A percentile compares a stretch with the other conserved stretches of the same genome.
Evolutionary conservation across 2,329 filamentous ascomycete species (phyloP).

Genomic region (Pseudophaeomoniella oleicola): DNA sequence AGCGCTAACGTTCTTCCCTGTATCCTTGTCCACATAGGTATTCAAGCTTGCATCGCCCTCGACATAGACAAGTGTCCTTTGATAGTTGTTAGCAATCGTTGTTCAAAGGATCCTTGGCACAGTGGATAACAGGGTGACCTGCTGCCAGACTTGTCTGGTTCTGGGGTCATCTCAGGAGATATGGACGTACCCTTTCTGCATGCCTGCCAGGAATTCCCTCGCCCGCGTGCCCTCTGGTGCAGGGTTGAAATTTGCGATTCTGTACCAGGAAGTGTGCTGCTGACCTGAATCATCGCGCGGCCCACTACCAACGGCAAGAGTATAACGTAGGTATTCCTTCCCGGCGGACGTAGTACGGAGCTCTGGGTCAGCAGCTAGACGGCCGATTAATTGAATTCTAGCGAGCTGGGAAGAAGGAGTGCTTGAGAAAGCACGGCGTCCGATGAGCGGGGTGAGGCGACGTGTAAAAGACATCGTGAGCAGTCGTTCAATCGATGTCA

Average conservation of each 20-base stretch:
- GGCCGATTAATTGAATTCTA: conserved; percentile 53
- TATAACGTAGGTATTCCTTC: conserved; percentile 61
- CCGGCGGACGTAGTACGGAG: conserved; percentile 54
- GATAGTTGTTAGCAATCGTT: conserved; percentile 1
- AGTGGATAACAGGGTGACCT: too few species aligned
- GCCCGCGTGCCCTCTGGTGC: conserved; percentile 43
- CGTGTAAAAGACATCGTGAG: too few species aligned
- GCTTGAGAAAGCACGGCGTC: conserved; percentile 33
- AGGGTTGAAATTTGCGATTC: conserved; percentile 57
- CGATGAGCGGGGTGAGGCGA: conserved; percentile 35
- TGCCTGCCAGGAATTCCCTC: conserved; percentile 55
- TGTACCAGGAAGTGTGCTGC: conserved; percentile 72
- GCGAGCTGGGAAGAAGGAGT: conserved; percentile 23
- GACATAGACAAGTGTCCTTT: conserved; percentile 62
- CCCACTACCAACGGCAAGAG: conserved; percentile 56
- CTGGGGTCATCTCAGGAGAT: too few species aligned
- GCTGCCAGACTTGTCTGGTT: too few species aligned
- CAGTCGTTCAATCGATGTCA: too few species aligned
- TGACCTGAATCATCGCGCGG: conserved; percentile 40
- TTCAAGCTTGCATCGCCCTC: conserved; percentile 67
- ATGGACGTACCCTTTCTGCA: conserved; percentile 80
- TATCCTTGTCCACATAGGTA: conserved; percentile 54
- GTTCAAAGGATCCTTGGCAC: not conserved
- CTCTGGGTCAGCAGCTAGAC: conserved; percentile 69
- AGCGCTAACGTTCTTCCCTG: conserved; percentile 42